Evolutionary conservation across 192 early-diverging fungal species (phyloP).

Genomic region (Coemansia javaensis): DNA sequence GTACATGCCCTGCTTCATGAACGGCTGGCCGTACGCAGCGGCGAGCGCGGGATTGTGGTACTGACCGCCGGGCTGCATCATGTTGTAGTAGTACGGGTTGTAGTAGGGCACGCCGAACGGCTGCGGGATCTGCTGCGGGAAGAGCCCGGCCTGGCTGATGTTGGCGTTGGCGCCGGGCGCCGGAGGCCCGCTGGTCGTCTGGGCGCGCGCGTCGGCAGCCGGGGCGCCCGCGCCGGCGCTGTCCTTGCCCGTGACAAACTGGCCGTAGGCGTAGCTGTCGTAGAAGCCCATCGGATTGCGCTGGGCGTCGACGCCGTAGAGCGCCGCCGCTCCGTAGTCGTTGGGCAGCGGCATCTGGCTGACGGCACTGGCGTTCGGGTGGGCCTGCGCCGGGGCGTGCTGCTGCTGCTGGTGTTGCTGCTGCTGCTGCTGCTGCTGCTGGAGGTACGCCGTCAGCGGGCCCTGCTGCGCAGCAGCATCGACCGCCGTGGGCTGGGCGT

Average conservation of each 20-base stretch:
- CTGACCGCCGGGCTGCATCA: conserved; percentile 70
- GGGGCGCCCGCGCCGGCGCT: conserved; percentile 15
- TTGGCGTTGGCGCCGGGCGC: conserved; percentile 53
- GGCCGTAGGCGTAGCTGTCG: conserved; percentile 47
- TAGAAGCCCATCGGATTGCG: conserved; percentile 59
- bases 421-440: conserved; percentile 42
- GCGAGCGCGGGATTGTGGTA: conserved; percentile 61
- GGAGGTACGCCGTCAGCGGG: conserved; percentile 41
- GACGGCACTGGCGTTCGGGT: conserved; percentile 27
- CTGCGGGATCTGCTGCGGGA: conserved; percentile 52
- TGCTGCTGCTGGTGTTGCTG: conserved; percentile 47
- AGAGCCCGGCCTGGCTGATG: conserved; percentile 39
- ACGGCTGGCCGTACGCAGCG: conserved; percentile 82
- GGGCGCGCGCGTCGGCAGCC: conserved; percentile 38
- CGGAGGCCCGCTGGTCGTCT: conserved; percentile 55
- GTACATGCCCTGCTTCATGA: conserved; percentile 87
- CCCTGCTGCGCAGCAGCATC: conserved; percentile 18
- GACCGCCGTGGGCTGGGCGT: conserved; percentile 7
- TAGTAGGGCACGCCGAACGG: conserved; percentile 67
- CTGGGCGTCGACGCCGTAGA: conserved; percentile 64
- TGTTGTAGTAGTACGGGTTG: conserved; percentile 69
- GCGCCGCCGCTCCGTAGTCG: conserved; percentile 55
- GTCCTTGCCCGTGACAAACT: conserved; percentile 46
- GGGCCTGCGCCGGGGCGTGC: conserved; percentile 7
- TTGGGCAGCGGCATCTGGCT: conserved; percentile 52